Evolutionary conservation across 768 basidiomycete genomes (phyloP), one percentile per base, ranked within the genome.

Genomic region (Boletus sp.): DNA sequence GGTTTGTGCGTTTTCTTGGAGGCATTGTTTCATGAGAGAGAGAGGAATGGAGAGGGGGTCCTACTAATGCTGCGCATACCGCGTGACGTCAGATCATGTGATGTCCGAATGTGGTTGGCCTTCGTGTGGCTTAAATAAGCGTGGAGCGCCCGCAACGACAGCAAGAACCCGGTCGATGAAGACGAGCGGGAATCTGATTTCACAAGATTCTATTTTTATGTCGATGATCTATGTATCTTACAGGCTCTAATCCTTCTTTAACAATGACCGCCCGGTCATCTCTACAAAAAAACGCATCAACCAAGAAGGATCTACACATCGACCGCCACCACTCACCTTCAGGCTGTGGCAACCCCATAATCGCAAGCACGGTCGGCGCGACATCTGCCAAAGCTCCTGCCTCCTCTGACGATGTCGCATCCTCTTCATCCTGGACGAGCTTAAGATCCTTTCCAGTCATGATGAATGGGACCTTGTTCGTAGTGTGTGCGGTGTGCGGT

Each of bases 401-500:
- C 64, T 90, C 89, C 54, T 82, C 80, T 15, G 77, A 77, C 1
- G 61, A 50, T 35, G 75, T 78, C 35, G 74, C 78, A 11, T 75
- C 79, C 69, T 80, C 72, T 61, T 72, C 73, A 52, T 86, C 84
- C 57, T 75, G 70, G 37, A 70, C 60, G 59, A 91, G 87, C 59
- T 73, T 74, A 51, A 85, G 77, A 50, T 75, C 80, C 63, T 84
- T 76, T 7, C 85, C 90, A 7, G 87, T 85, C 76, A 93, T 85
- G 65, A 96, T 93, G 78, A 96, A 92, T 14, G 94, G 94, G 9
- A 96, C 94, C 47, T 74, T 65, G 74, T 93, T 95, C 55, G 89
- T 92, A 39, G 90, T 92, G 67, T 93, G 90, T n/a, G 91, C 90
- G 10, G 94, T 97, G 72, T 94, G 92, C 15, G 94, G 93, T 42